Evolutionary conservation across 805 yeast genomes (phyloP).

Genomic region (Pichia nanzhaoensis): DNA sequence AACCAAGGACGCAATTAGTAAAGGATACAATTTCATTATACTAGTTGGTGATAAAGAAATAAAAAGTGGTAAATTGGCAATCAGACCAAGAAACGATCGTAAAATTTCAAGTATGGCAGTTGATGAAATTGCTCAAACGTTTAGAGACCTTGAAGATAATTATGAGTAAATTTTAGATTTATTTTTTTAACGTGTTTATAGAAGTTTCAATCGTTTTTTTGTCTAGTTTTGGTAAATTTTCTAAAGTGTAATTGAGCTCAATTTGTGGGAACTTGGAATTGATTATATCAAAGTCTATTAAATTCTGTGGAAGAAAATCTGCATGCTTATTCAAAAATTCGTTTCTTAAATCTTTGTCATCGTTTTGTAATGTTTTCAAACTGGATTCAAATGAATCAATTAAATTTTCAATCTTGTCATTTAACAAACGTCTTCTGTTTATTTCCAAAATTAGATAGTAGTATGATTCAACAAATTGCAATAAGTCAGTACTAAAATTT

Average conservation of each 20-base stretch:
- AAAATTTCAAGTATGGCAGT: slow-evolving; percentile 37
- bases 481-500: slow-evolving; percentile 38
- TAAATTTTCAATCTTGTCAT: slow-evolving; percentile 34
- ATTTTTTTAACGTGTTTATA: slow-evolving; percentile 6
- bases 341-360: slow-evolving; percentile 39
- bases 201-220: slow-evolving; percentile 18
- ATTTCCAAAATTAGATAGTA: slow-evolving; percentile 46
- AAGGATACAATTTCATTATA: slow-evolving; percentile 74
- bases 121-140: slow-evolving; percentile 46
- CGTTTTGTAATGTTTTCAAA: slow-evolving; percentile 33
- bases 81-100: slow-evolving; percentile 52
- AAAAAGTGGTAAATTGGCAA: slow-evolving; percentile 48
- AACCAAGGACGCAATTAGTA: slow-evolving; percentile 67
- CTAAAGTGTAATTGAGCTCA: slow-evolving; percentile 18
- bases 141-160: slow-evolving; percentile 46
- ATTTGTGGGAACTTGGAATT: slow-evolving; percentile 21
- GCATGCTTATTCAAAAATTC: slow-evolving; percentile 43
- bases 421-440: slow-evolving; percentile 40
- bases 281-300: slow-evolving; percentile 22
- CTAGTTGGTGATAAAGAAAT: slow-evolving; percentile 85
- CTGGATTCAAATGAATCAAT: slow-evolving; percentile 36
- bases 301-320: slow-evolving; percentile 44
- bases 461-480: slow-evolving; percentile 45
- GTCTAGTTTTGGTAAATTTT: slow-evolving; percentile 19
- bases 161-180: slow-evolving; percentile 30